Evolutionary conservation across 2,329 filamentous ascomycete species (phyloP), one percentile per base, ranked within the genome.

Genomic region (Alternaria dauci): DNA sequence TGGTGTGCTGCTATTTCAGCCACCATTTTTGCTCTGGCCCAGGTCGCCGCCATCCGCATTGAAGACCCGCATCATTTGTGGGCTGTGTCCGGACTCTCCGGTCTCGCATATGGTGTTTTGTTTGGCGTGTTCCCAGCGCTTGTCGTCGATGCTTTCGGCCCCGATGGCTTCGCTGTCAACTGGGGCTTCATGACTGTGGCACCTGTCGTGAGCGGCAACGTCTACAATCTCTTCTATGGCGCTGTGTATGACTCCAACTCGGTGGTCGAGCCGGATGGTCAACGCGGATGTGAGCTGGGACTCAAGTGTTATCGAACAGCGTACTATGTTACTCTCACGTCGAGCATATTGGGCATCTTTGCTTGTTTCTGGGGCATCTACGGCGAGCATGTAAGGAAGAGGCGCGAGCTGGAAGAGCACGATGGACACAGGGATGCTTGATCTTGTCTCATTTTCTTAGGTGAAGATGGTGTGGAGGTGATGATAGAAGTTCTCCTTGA

Each of bases 141-240:
- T 18, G 82, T 85, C 5, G 93, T 94, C 7, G 94, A 98, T 76
- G 90, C 91, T 0, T 99, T 99, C 76, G 95, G 95, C 8, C 91
- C 97, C 26, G 86, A 90, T 62, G 94, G 94, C 1, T 84, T 99
- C 47, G 93, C 91, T 56, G 92, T 97, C 75, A 99, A 98, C 74
- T 99, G 95, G 94, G 95, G 95, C 14, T 90, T 91, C 70, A 96
- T 99, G 89, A 97, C 93, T 0, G 83, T 97, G 48, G 90, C 92
- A 3, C 94, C 94, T 0, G 92, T 97, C 3, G 79, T 97, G 28
- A 93, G 90, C 8, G 94, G 93, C 51, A 96, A 98, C 71, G 78
- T 97, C 23, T 98, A 96, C 84, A 99, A 98, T 75, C 81, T 97
- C 1, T 88, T 95, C 59, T 99, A 98, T 76, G 95, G 95, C 50